phyloP scores from a whole-genome alignment of 441 rosid species.

The Francoa sonchifolia region DNA sequence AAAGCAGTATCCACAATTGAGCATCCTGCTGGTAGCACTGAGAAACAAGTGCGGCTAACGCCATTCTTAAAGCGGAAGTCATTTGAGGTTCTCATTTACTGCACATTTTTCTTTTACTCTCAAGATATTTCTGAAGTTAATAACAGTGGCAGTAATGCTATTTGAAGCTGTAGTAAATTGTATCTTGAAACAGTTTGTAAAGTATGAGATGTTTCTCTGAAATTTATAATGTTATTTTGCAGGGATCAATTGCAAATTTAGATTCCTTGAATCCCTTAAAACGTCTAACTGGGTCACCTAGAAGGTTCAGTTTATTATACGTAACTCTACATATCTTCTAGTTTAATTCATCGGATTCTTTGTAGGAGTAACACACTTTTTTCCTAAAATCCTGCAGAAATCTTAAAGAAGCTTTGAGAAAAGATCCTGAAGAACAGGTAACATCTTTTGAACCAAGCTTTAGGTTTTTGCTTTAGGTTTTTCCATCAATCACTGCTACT shows the following conservation, averaged over 20 bases:
- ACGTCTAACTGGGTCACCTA: constrained; percentile 50
- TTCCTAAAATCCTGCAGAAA: constrained; percentile 30
- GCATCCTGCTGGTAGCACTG: constrained; percentile 20
- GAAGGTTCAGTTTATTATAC: constrained; percentile 47
- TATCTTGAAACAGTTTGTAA: constrained; percentile 3
- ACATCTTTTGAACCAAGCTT: too few relatives aligned
- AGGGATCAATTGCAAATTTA: constrained; percentile 33
- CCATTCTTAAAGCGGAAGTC: constrained; percentile 62
- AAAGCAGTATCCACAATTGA: constrained; percentile 17
- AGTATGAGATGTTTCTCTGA: constrained; percentile 1
- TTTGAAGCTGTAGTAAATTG: constrained; percentile 2
- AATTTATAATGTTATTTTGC: constrained; percentile 10
- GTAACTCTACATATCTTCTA: background rate
- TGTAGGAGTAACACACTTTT: constrained; percentile 7
- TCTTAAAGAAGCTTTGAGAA: constrained; percentile 24
- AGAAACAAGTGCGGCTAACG: constrained; percentile 22
- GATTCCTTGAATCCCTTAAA: constrained; percentile 36
- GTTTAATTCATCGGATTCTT: constrained; percentile 6
- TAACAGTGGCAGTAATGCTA: constrained; percentile 4
- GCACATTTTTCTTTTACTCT: background rate
- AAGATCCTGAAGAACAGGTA: constrained; percentile 38
- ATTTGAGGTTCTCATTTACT: constrained; percentile 32
- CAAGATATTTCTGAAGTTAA: background rate
- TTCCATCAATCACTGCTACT: constrained; percentile 1
- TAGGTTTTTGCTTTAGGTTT: constrained; percentile 7